Evolutionary conservation across 1,139 yeast genomes (phyloP), one percentile per base, ranked within the genome.

Genomic region (Protomyces inouyei): DNA sequence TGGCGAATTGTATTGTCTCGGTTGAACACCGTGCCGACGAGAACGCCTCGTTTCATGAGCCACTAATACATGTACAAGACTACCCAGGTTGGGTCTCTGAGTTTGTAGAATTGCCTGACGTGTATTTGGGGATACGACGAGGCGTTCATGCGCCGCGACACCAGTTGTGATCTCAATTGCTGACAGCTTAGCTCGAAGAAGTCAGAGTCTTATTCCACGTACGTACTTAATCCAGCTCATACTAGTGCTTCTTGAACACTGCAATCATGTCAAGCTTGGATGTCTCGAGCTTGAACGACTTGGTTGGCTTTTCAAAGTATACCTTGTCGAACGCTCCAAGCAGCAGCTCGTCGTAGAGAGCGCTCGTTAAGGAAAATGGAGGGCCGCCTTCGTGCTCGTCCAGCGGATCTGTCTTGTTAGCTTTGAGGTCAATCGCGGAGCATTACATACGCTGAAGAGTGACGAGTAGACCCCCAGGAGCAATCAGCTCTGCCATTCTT

Each of bases 301-400:
- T 53, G 46, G n/a, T 18, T n/a, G 57, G 57, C 32, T 36, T 32
- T 5, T 32, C 48, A 10, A 53, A 35, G 28, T 35, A 28, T 9
- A 53, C 23, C 46, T 38, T 53, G 14, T n/a, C 45, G 21, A 53
- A 53, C 10, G n/a, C n/a, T n/a, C 35, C 16, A n/a, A 16, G 23
- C 23, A 53, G 28, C 35, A 55, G 52, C 38, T 40, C 52, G 12
- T 55, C 59, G 23, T 55, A 55, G 38, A 55, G 40, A n/a, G 35
- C 52, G 28, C 25, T 23, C 36, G 59, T 16, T 6, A 55, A 21
- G 9, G 59, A 23, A n/a, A 38, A 55, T 8, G 59, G 59, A 3
- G 59, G 59, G 3, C 59, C 59, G n/a, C 59, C 59, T 8, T 25
- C 36, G 25, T 55, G 59, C n/a, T 28, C 43, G 52, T 55, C 59